These are phyloP conservation scores for Arabidopsis thaliana DNA, from an alignment of 345 rosid genomes.

Conservation along the genomic window DNA sequence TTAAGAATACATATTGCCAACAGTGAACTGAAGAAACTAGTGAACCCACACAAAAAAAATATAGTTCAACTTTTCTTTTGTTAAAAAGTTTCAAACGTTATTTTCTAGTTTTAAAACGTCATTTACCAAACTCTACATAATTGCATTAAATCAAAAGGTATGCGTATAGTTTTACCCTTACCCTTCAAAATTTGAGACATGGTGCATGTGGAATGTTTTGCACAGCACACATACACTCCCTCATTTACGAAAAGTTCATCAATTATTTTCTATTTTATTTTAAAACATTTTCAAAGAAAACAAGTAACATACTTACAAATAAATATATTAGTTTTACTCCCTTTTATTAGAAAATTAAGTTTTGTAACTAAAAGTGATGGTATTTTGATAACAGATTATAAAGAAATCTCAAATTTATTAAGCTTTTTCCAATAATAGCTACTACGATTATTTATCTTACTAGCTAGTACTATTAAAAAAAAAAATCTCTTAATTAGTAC, in stretches of 20 bases:
- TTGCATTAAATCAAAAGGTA: not conserved
- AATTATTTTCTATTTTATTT: not conserved
- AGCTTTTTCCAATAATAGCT: not conserved
- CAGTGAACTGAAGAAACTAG: not conserved
- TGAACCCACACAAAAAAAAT: not conserved
- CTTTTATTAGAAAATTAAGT: not conserved
- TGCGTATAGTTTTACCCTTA: constrained; percentile 16
- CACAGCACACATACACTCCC: constrained; percentile 37
- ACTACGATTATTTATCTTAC: not conserved
- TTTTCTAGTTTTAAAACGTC: not conserved
- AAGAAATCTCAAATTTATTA: not conserved
- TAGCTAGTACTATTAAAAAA: not conserved
- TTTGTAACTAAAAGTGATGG: not conserved
- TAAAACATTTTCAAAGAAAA: not conserved
- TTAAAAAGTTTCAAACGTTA: not conserved
- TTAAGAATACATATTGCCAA: not conserved
- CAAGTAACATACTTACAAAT: not conserved
- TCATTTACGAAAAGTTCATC: constrained; percentile 25
- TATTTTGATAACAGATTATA: not conserved
- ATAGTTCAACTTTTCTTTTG: not conserved
- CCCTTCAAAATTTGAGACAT: constrained; percentile 30
- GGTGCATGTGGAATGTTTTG: constrained; percentile 37
- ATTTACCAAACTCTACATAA: not conserved
- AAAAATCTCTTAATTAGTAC: not conserved
- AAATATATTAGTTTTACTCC: not conserved